These are phyloP conservation scores for Moricandia arvensis DNA, from an alignment of 345 rosid genomes.

Conservation along the genomic window DNA sequence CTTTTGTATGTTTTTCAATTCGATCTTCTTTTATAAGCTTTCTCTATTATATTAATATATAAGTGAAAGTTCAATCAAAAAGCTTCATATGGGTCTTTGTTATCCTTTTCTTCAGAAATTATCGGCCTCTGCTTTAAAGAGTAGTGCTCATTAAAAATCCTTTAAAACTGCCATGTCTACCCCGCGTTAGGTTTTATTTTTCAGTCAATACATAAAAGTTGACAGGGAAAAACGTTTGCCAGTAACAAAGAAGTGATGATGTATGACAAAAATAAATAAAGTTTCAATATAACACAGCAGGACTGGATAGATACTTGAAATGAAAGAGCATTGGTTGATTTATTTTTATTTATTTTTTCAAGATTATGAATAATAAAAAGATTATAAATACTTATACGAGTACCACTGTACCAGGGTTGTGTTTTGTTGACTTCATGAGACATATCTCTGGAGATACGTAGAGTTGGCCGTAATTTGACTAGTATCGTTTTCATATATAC, in stretches of 20 bases:
- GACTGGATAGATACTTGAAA: background rate
- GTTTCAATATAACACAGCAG: background rate
- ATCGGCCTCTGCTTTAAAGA: background rate
- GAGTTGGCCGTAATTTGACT: background rate
- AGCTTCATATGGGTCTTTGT: background rate
- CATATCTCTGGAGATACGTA: background rate
- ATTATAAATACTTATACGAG: background rate
- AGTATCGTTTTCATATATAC: background rate
- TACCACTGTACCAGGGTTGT: background rate
- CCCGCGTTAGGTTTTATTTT: background rate
- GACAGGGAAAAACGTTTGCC: background rate
- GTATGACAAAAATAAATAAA: background rate
- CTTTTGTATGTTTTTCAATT: background rate
- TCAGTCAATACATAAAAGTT: background rate
- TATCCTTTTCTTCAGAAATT: background rate
- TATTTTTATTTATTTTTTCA: no score
- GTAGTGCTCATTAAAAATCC: background rate
- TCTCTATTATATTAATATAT: background rate
- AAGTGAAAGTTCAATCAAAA: background rate
- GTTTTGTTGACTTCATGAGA: conserved; percentile 17
- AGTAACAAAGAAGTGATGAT: background rate
- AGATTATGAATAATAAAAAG: background rate
- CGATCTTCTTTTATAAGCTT: no score
- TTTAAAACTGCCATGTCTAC: background rate
- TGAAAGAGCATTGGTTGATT: background rate